Evolutionary conservation across 176 grass and related monocot species (phyloP), one percentile per base, ranked within the genome.

Genomic region (Cocos nucifera): DNA sequence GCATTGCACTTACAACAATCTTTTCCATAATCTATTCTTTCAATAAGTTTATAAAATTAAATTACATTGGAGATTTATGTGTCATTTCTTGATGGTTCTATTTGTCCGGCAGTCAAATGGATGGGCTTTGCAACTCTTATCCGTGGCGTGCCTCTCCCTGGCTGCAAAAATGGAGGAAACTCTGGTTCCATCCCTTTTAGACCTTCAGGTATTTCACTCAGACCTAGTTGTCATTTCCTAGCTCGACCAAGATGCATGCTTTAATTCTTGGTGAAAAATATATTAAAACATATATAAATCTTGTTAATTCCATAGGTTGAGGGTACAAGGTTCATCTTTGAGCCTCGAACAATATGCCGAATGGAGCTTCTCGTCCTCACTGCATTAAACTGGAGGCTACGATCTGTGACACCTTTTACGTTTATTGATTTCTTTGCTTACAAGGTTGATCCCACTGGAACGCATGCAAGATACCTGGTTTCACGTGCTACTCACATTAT

Each of bases 91-190:
- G 9, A 44, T 44, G 35, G 35, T 44, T 44, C 35, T 44, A 44
- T 12, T 44, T 44, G 12, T 44, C 35, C 58, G 77, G 77, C 71
- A 93, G 83, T 67, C 76, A 74, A 83, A 89, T 77, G 82, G 83
- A 80, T 99, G 94, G 94, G 85, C 82, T 57, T 85, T 99, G 94
- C 79, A 99, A 64, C 71, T 99, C 71, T 79, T 99, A 64, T 85
- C 88, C 62, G 94, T 86, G 76, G 80, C 88, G 57, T 89, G 94
- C 76, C 82, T 99, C 74, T 99, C 94, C 52, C 72, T 99, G 32
- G 88, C 94, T 70, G 76, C 87, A 69, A 99, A 99, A 64, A 89
- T 99, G 88, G 94, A 99, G 74, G 94, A 99, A 60, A 89, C 79
- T 22, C 19, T 93, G 15, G 70, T 99, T 54, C 94, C 94, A 51